These are phyloP conservation scores for Oenanthe sinensis DNA, from an alignment of 129 eudicot species.

Conservation along the genomic window DNA sequence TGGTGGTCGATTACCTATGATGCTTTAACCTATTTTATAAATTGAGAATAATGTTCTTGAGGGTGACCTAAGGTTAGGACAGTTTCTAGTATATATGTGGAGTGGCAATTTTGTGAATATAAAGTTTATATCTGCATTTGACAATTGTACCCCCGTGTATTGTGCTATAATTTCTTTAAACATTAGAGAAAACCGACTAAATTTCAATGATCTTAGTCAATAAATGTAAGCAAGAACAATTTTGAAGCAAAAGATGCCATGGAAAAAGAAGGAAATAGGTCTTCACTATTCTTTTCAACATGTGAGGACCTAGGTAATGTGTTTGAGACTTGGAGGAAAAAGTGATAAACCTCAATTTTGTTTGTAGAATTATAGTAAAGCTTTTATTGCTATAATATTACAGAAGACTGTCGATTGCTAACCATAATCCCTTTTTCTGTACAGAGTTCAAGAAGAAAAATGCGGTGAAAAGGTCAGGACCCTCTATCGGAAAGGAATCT, in stretches of 20 bases:
- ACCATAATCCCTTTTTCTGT: background rate
- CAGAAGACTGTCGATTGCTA: background rate
- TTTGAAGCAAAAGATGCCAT: background rate
- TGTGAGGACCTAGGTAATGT: background rate
- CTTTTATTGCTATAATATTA: background rate
- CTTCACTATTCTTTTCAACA: background rate
- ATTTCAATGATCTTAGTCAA: background rate
- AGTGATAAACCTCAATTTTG: background rate
- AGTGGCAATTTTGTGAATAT: too few relatives aligned
- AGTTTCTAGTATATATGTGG: too few relatives aligned
- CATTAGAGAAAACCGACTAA: background rate
- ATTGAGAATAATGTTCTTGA: too few relatives aligned
- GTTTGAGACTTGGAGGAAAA: background rate
- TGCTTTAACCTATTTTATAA: too few relatives aligned
- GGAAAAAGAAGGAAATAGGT: background rate
- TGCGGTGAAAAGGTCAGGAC: background rate
- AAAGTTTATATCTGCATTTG: too few relatives aligned
- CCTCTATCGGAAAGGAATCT: background rate
- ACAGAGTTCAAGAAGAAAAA: slow-evolving; percentile 3
- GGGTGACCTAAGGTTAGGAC: too few relatives aligned
- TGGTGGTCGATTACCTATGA: background rate
- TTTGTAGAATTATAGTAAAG: background rate
- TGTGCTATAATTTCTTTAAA: too few relatives aligned
- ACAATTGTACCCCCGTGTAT: too few relatives aligned
- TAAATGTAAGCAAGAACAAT: background rate